Conservation (phyloP, 1,284 basidiomycete species). For the Austroboletus novae-zelandiae region DNA sequence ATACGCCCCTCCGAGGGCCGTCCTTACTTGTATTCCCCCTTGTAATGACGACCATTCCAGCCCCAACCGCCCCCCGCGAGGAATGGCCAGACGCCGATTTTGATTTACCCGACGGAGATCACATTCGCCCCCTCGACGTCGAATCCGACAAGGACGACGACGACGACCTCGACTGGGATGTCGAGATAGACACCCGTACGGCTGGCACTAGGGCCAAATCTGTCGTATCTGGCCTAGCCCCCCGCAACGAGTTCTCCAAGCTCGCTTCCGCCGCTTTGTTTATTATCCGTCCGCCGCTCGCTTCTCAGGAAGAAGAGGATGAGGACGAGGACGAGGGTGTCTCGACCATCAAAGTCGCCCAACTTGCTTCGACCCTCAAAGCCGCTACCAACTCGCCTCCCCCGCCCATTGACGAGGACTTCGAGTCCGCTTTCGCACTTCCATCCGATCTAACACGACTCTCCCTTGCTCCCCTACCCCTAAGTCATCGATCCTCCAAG, state of each 20-base stretch:
- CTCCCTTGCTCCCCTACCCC: conserved; percentile 69
- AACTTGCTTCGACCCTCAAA: conserved; percentile 41
- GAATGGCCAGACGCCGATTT: conserved; percentile 85
- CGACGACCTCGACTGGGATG: conserved; percentile 65
- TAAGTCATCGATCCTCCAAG: conserved; percentile 72
- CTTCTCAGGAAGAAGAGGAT: conserved; percentile 47
- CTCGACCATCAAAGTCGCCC: conserved; percentile 73
- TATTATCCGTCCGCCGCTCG: conserved; percentile 62
- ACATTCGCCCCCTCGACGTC: conserved; percentile 53
- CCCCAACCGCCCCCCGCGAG: conserved; percentile 59
- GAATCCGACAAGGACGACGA: conserved; percentile 61
- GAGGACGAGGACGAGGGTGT: conserved; percentile 77
- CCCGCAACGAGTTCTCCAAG: conserved; percentile 30
- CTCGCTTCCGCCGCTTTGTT: conserved; percentile 39
- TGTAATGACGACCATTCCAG: conserved; percentile 46
- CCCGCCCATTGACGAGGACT: conserved; percentile 58
- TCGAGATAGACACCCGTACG: conserved; percentile 65
- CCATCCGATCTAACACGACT: conserved; percentile 74
- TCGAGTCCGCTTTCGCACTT: conserved; percentile 73
- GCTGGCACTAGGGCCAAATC: conserved; percentile 51
- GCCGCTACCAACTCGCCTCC: conserved; percentile 33
- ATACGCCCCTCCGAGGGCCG: conserved; percentile 19
- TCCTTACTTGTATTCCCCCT: conserved; percentile 16
- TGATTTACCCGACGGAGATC: conserved; percentile 70
- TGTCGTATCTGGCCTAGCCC: conserved; percentile 37